Base-by-base conservation (phyloP, 83 land plant species). In the Thuja plicata region DNA sequence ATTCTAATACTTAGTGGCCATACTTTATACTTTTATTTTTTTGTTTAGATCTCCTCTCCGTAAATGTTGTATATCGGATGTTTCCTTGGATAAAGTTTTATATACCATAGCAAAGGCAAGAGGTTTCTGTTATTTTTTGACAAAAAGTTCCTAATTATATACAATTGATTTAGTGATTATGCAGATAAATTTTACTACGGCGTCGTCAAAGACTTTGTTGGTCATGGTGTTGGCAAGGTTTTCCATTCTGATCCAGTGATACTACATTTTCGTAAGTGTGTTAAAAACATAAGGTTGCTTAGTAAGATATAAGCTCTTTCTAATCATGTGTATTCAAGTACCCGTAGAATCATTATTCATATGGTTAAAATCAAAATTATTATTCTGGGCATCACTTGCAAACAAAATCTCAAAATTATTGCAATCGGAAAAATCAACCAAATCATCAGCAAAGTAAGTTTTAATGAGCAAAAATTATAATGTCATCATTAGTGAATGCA, bases 151-250 rank as follows among this genome's bases (percentile, higher is more conserved):
- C 66, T 50, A 40, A 76, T 76, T 34, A 15, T 32, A 76, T 76
- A 7, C 38, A 76, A 76, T 13, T 35, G 21, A 77, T 94, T 90
- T 90, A 98, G 99, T 90, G 97, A 96, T 76, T 88, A 94, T 89
- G 99, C 99, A 92, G 99, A 97, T 90, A 93, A 94, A 90, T 90
- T 91, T 71, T 50, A 87, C 48, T 97, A 95, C 91, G 99, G 99
- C 66, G 99, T 97, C 34, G 99, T 98, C 7, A 88, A 90, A 38
- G 91, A 93, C 76, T 98, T 98, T 92, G 97, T 97, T 89, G 99
- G 99, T 81, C 99, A 98, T 92, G 99, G 99, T 30, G 96, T 98
- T 90, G 99, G 99, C 76, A 89, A 92, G 54, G 94, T 97, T 87
- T 98, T 98, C 87, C 99, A 98, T 92, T 92, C 97, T 71, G 98